phyloP scores from a whole-genome alignment of 2,329 filamentous ascomycete species.

The Colletotrichum magnum region DNA sequence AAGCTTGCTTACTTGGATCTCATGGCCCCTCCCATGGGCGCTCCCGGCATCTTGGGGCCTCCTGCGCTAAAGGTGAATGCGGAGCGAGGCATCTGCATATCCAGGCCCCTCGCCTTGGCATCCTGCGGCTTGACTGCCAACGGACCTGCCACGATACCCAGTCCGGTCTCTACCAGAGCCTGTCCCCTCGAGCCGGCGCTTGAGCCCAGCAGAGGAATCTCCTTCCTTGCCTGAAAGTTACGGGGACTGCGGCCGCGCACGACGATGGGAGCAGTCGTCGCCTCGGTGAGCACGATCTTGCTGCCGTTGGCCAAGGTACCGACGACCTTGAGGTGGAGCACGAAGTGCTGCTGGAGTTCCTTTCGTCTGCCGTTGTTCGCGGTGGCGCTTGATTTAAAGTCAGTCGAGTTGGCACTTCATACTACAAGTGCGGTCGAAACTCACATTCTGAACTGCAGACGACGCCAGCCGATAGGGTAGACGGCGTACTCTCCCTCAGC shows the following conservation, averaged over 20 bases:
- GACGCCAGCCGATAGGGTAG: conserved; percentile 94
- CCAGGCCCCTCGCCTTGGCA: conserved; percentile 64
- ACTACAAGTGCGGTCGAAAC: conserved; percentile 45
- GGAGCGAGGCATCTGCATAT: conserved; percentile 69
- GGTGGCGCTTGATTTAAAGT: conserved; percentile 72
- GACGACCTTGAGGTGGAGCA: conserved; percentile 87
- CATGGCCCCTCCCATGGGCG: conserved; percentile 64
- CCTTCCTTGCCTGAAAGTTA: conserved; percentile 95
- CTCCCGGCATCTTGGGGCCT: conserved; percentile 67
- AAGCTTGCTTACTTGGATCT: conserved; percentile 68
- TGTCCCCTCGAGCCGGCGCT: conserved; percentile 85
- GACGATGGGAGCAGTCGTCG: conserved; percentile 90
- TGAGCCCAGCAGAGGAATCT: conserved; percentile 86
- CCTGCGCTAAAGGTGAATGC: conserved; percentile 70
- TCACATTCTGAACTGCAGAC: conserved; percentile 89
- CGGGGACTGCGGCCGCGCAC: conserved; percentile 93
- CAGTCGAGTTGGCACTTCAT: neutral
- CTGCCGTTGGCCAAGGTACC: conserved; percentile 87
- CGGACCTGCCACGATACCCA: conserved; percentile 72
- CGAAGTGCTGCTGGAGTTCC: conserved; percentile 96
- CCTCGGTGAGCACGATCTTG: conserved; percentile 86
- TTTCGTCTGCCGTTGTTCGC: conserved; percentile 96
- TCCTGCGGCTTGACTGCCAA: conserved; percentile 69
- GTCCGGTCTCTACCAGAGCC: conserved; percentile 74
- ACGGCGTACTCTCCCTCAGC: conserved; percentile 86